phyloP scores from a whole-genome alignment of 2,329 filamentous ascomycete species.

The Chaetothyriales sp. region DNA sequence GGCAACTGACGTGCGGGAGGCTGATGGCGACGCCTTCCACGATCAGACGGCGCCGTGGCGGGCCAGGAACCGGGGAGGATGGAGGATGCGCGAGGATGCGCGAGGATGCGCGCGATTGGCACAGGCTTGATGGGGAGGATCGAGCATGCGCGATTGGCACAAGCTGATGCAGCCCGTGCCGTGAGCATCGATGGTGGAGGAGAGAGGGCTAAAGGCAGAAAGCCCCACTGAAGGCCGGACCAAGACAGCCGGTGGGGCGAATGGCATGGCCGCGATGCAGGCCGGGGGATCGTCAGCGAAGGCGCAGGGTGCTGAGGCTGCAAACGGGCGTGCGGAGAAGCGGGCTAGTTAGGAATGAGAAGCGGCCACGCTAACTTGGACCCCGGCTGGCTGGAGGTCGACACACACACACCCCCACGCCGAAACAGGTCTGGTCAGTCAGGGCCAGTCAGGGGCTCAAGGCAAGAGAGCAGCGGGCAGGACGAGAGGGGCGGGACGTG shows the following conservation, averaged over 20 bases:
- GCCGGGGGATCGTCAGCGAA: not conserved
- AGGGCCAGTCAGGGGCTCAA: too few species aligned
- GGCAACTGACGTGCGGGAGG: conserved; percentile 9
- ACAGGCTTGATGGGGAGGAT: too few species aligned
- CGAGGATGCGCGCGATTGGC: not conserved
- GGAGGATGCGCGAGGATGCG: too few species aligned
- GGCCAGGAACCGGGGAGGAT: conserved; percentile 2
- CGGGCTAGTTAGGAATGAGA: too few species aligned
- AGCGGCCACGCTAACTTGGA: too few species aligned
- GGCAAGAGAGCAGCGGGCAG: too few species aligned
- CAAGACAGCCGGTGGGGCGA: not conserved
- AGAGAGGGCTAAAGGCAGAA: not conserved
- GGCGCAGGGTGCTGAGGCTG: not conserved
- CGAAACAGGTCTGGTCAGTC: too few species aligned
- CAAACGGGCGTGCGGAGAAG: not conserved
- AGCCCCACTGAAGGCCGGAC: not conserved
- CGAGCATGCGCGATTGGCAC: not conserved
- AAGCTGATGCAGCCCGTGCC: not conserved
- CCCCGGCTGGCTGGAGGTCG: too few species aligned
- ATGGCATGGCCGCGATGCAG: not conserved
- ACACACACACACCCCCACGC: too few species aligned
- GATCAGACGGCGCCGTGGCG: not conserved
- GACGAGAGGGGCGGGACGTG: too few species aligned
- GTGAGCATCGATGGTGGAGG: not conserved
- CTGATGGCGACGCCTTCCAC: conserved; percentile 1